Evolutionary conservation across 2,329 filamentous ascomycete genomes (phyloP).

Genomic region (Arthrocladium fulminans): DNA sequence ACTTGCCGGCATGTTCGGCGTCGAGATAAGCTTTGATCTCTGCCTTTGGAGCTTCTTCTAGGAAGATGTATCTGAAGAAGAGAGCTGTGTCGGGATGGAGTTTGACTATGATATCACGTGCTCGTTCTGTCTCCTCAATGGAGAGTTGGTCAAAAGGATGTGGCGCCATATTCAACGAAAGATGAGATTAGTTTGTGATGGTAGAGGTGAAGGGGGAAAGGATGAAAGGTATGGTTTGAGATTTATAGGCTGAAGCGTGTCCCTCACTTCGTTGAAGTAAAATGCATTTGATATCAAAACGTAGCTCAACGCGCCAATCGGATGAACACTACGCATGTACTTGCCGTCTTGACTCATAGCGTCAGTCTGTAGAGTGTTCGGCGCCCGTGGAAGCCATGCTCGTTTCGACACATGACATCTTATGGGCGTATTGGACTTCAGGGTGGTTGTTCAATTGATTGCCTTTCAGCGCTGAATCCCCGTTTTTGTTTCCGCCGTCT

Average conservation of each 20-base stretch:
- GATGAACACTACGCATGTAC: neutral
- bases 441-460: too few species aligned
- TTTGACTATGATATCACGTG: constrained; percentile 42
- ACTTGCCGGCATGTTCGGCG: constrained; percentile 39
- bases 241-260: neutral
- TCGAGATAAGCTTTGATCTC: constrained; percentile 41
- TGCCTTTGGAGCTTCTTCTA: constrained; percentile 43
- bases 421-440: too few species aligned
- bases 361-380: neutral
- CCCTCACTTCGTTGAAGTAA: neutral
- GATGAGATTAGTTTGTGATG: neutral
- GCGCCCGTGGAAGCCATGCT: neutral
- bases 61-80: constrained; percentile 42
- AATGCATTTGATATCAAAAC: neutral
- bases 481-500: too few species aligned
- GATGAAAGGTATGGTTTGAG: neutral
- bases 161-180: constrained; percentile 21
- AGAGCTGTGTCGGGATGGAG: constrained; percentile 30
- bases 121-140: constrained; percentile 45
- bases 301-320: constrained; percentile 3
- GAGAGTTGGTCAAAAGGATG: constrained; percentile 50
- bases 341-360: neutral
- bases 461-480: too few species aligned
- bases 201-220: neutral
- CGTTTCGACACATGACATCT: too few species aligned